Base-by-base conservation (phyloP, 1,139 yeast genomes). In the Candida smagusa region DNA sequence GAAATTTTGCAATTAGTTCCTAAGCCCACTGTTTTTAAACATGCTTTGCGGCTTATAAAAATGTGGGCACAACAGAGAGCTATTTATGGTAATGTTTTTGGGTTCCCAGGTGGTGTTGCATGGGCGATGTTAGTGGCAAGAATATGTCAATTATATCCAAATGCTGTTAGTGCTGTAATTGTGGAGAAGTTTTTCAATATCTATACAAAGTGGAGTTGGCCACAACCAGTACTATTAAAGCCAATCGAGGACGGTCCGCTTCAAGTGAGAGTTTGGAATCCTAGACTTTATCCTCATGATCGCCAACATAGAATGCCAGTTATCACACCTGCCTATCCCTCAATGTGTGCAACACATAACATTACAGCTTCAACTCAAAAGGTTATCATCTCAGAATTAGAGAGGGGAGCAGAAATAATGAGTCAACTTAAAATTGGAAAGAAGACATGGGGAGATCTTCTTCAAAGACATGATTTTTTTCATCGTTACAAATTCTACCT, bases 101-200 rank as follows among this genome's bases (percentile, higher is more conserved):
- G 98, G 0, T 92, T 92, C 61, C 98, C 98, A 0, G 99, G 99
- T 50, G 99, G 99, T 60, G 98, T 92, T 26, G 98, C 98, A 0
- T 92, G 98, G 98, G 99, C 98, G 1, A 92, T 92, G 97, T 63
- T 92, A 33, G 97, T 89, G 6, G 98, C 98, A 1, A 75, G 98
- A 52, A 89, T 92, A 25, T 92, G 98, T 59, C 99, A 92, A 56
- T 64, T 92, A 31, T 94, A 90, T 56, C 99, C 99, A 2, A 90
- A 90, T 61, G 96, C 97, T 0, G 95, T 89, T 7, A 84, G 96
- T 46, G 90, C 97, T 0, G 89, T 87, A 1, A 83, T 92, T 39
- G 83, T 92, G 9, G 82, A 85, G 42, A 87, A 89, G 56, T 92
- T 92, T 57, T 94, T 92, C 63, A 77, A 81, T 46, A 89, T 94